These are phyloP conservation scores for Sporisorium graminicola DNA, from an alignment of 1,284 basidiomycete species.

Conservation along the genomic window DNA sequence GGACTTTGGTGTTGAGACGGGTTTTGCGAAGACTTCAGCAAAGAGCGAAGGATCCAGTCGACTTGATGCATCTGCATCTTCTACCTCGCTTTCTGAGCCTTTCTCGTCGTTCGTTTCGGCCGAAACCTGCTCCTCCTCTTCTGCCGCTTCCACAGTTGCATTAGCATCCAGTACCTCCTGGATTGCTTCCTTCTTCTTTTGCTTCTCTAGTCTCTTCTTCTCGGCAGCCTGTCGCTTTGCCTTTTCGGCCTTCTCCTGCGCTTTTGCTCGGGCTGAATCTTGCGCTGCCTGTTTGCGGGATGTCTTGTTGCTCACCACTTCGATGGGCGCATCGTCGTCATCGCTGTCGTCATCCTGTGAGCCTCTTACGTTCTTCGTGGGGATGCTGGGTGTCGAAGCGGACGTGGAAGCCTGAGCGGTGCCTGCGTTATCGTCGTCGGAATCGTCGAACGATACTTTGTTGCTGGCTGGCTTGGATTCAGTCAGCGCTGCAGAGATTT, in stretches of 20 bases:
- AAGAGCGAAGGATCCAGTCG: slow-evolving; percentile 62
- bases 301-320: slow-evolving; percentile 53
- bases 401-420: neutral
- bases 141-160: neutral
- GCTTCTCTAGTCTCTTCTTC: slow-evolving; percentile 29
- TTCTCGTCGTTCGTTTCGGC: neutral
- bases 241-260: slow-evolving; percentile 39
- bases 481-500: slow-evolving; percentile 39
- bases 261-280: slow-evolving; percentile 28
- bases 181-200: slow-evolving; percentile 23
- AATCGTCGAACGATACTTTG: slow-evolving; percentile 45
- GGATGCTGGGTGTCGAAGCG: neutral
- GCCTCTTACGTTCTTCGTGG: neutral
- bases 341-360: slow-evolving; percentile 10
- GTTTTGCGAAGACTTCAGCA: slow-evolving; percentile 51
- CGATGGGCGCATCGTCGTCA: slow-evolving; percentile 49
- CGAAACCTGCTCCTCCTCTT: neutral
- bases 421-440: slow-evolving; percentile 13
- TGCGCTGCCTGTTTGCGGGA: slow-evolving; percentile 36
- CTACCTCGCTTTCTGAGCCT: slow-evolving; percentile 12
- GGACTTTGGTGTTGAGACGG: slow-evolving; percentile 38
- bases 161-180: neutral
- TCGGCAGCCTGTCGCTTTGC: slow-evolving; percentile 39
- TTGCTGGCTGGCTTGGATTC: slow-evolving; percentile 24
- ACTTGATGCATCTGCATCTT: slow-evolving; percentile 21